Evolutionary conservation across 2,329 filamentous ascomycete genomes (phyloP).

Genomic region (Lachnellula arida): DNA sequence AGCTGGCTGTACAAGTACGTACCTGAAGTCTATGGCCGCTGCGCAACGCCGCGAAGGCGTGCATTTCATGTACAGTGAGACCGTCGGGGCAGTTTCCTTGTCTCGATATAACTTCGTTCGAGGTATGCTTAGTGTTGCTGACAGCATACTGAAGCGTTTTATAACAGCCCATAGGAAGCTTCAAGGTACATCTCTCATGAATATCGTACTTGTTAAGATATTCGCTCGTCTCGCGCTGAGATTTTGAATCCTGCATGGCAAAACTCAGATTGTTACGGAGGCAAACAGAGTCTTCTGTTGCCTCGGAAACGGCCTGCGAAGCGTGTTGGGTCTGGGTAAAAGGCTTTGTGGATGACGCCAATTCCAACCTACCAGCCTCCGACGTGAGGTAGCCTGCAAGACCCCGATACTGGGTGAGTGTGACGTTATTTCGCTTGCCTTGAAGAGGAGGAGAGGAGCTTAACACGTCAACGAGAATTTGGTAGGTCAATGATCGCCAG

Average conservation of each 20-base stretch:
- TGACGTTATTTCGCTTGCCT: conserved; percentile 1
- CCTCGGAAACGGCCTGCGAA: conserved; percentile 20
- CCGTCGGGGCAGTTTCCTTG: conserved; percentile 43
- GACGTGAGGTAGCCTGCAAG: conserved; percentile 5
- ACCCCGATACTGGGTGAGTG: conserved; percentile 5
- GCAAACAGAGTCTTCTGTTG: conserved; percentile 37
- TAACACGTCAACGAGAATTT: conserved; percentile 39
- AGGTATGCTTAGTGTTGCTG: conserved; percentile 22
- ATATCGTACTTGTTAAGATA: conserved; percentile 21
- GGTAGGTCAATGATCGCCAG: conserved; percentile 47
- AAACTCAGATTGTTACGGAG: conserved; percentile 43
- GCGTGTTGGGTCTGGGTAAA: conserved; percentile 32
- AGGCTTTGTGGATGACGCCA: conserved; percentile 16
- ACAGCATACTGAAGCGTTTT: conserved; percentile 25
- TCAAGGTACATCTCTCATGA: conserved; percentile 37
- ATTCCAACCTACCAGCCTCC: conserved; percentile 8
- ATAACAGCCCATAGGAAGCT: conserved; percentile 30
- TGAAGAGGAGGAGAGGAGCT: conserved; percentile 1
- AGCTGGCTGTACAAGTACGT: too few relatives aligned
- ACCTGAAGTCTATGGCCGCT: conserved; percentile 43
- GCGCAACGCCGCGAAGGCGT: conserved; percentile 43
- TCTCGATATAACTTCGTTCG: conserved; percentile 49
- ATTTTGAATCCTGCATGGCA: conserved; percentile 33
- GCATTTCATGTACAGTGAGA: conserved; percentile 50
- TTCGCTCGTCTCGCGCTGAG: conserved; percentile 9